phyloP scores from a whole-genome alignment of 2,329 filamentous ascomycete genomes.

The Sporothrix variecibatus region DNA sequence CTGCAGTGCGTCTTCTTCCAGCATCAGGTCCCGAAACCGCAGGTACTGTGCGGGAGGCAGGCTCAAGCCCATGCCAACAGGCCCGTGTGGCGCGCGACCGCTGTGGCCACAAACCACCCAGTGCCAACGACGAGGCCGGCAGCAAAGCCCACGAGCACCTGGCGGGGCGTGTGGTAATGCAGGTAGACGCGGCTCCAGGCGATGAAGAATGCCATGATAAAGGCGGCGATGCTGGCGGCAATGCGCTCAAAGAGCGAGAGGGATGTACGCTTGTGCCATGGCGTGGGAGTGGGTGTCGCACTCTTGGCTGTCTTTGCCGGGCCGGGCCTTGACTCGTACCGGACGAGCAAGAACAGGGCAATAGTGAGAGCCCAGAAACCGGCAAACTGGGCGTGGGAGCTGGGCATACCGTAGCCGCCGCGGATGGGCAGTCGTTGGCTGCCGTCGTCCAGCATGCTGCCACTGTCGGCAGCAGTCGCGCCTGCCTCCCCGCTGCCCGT shows the following conservation, averaged over 20 bases:
- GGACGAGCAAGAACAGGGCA: conserved; percentile 77
- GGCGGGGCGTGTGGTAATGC: conserved; percentile 85
- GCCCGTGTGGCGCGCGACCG: conserved; percentile 65
- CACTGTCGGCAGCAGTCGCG: neutral
- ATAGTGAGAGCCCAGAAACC: conserved; percentile 87
- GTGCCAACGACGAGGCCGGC: conserved; percentile 72
- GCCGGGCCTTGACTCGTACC: conserved; percentile 60
- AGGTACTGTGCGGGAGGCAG: conserved; percentile 64
- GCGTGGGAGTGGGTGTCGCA: neutral
- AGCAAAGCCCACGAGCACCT: conserved; percentile 77
- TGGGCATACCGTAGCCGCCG: conserved; percentile 90
- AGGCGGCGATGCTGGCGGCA: conserved; percentile 54
- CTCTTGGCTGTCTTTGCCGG: conserved; percentile 3
- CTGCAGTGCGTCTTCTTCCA: conserved; percentile 86
- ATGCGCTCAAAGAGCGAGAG: conserved; percentile 58
- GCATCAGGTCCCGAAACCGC: conserved; percentile 77
- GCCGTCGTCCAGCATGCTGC: neutral
- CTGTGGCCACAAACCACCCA: conserved; percentile 76
- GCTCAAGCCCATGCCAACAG: conserved; percentile 71
- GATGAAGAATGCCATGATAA: conserved; percentile 66
- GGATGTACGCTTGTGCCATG: neutral
- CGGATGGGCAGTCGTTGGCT: conserved; percentile 24
- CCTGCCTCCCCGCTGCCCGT: neutral
- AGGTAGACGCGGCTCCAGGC: conserved; percentile 86
- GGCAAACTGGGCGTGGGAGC: conserved; percentile 92